Evolutionary conservation across 2,329 filamentous ascomycete species (phyloP), one percentile per base, ranked within the genome.

Genomic region (Waltergamsia citrina): DNA sequence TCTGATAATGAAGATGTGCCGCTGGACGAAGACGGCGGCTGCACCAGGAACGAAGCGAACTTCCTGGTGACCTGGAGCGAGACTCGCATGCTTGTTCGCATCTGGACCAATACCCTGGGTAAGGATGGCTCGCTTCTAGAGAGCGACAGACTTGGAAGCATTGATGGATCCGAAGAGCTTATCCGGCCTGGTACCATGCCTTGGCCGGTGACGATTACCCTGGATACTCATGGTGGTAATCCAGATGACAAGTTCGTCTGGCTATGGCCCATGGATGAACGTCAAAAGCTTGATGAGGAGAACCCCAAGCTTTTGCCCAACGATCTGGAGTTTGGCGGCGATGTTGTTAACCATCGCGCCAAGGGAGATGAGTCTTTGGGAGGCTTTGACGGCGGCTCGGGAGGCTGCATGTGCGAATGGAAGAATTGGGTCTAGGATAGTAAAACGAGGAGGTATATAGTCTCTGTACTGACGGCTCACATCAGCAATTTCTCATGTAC

Each of bases 321-420:
- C 42, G 49, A 71, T 36, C 62, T 74, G 43, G 59, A 49, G 1
- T 65, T 63, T 29, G 68, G 63, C 4, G 74, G 74, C 3, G 57
- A 57, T 6, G 51, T 69, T 41, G 56, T 80, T 36, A 81, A 81
- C 46, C 59, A 59, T 9, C 56, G 64, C 8, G 58, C 53, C 3
- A 52, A 56, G 16, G 54, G 51, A 1, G 59, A 76, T 39, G 44
- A 53, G 9, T 63, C 57, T 18, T 57, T 71, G 37, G 77, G 77
- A 3, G 77, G 76, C 1, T 69, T 72, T 42, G 76, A 81, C 49
- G 77, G 77, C 16, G 77, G 76, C 24, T 68, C 63, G 1, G 74
- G 75, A 12, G 77, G 77, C 2, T 81, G 76, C 47, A 63, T 58
- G 51, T 81, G 76, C 49, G 59, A 67, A 43, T 81, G 74, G 71